A percentile compares a stretch with the other conserved stretches of the same genome.
Evolutionary conservation across 2,329 filamentous ascomycete genomes (phyloP).

Genomic region (Arthrobotrys iridis): DNA sequence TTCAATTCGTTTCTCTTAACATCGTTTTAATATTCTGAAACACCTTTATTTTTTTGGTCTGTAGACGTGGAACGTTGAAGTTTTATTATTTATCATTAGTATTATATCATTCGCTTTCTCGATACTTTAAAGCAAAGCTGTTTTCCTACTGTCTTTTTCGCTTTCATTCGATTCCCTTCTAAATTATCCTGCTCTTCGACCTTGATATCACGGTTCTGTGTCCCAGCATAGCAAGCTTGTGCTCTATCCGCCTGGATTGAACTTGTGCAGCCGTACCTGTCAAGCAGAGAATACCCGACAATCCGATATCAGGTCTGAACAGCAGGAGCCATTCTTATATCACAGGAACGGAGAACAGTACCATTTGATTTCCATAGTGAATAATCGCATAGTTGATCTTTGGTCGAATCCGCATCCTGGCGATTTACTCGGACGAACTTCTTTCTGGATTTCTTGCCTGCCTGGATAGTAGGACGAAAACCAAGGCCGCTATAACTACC

Average conservation of each 20-base stretch:
- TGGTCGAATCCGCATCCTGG: not conserved
- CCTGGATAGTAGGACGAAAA: slow-evolving; percentile 28
- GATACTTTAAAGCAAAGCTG: slow-evolving; percentile 32
- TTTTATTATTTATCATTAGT: not conserved
- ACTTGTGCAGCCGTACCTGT: too few relatives aligned
- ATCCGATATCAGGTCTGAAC: not conserved
- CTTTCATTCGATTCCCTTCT: not conserved
- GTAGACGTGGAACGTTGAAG: slow-evolving; percentile 43
- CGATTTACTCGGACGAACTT: not conserved
- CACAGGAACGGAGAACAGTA: not conserved
- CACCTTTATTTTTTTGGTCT: slow-evolving; percentile 12
- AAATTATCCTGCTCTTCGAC: not conserved
- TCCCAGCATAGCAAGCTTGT: not conserved
- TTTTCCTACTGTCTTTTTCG: not conserved
- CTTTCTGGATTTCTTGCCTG: slow-evolving; percentile 4
- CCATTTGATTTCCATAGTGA: not conserved
- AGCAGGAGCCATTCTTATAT: not conserved
- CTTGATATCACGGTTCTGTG: slow-evolving; percentile 1
- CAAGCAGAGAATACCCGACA: not conserved
- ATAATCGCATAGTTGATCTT: not conserved
- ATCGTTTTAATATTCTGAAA: slow-evolving; percentile 54
- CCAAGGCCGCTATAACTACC: not conserved
- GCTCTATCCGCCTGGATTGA: slow-evolving; percentile 22
- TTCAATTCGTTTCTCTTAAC: slow-evolving; percentile 33
- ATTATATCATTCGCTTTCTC: slow-evolving; percentile 24